phyloP scores from a whole-genome alignment of 2,329 filamentous ascomycete species.

The Penicillium sp. region DNA sequence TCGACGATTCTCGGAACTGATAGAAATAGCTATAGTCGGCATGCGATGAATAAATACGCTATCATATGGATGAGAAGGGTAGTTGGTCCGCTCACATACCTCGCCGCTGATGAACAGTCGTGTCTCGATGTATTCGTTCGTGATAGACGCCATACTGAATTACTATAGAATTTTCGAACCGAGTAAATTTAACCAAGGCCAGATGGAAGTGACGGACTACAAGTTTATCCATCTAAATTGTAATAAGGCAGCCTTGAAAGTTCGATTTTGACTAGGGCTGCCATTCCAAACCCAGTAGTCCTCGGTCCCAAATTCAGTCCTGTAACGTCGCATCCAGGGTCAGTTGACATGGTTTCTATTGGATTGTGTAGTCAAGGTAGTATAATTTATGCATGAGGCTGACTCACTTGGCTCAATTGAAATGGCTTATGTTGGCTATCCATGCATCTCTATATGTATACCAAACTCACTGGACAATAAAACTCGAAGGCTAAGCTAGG shows the following conservation, averaged over 20 bases:
- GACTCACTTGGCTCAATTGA: not conserved
- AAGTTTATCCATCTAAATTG: too few relatives aligned
- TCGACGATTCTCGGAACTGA: conserved; percentile 31
- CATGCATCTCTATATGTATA: not conserved
- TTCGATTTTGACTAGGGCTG: not conserved
- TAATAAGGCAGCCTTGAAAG: too few relatives aligned
- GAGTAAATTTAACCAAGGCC: not conserved
- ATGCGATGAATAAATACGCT: not conserved
- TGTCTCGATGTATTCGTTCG: conserved; percentile 29
- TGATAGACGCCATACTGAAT: conserved; percentile 12
- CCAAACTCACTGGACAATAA: not conserved
- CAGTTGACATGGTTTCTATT: not conserved
- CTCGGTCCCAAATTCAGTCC: not conserved
- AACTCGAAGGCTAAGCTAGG: not conserved
- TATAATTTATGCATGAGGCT: not conserved
- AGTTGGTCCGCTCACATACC: conserved; percentile 14
- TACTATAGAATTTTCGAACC: not conserved
- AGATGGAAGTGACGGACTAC: too few relatives aligned
- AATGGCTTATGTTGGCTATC: not conserved
- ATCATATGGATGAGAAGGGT: not conserved
- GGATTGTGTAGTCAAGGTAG: not conserved
- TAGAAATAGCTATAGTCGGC: not conserved
- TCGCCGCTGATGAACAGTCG: conserved; percentile 36
- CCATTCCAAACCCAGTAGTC: not conserved
- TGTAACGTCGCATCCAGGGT: not conserved